Percentiles rank a stretch among this genome's conserved stretches.
phyloP scores from a whole-genome alignment of 2,329 filamentous ascomycete species.

The Fusarium xylarioides region DNA sequence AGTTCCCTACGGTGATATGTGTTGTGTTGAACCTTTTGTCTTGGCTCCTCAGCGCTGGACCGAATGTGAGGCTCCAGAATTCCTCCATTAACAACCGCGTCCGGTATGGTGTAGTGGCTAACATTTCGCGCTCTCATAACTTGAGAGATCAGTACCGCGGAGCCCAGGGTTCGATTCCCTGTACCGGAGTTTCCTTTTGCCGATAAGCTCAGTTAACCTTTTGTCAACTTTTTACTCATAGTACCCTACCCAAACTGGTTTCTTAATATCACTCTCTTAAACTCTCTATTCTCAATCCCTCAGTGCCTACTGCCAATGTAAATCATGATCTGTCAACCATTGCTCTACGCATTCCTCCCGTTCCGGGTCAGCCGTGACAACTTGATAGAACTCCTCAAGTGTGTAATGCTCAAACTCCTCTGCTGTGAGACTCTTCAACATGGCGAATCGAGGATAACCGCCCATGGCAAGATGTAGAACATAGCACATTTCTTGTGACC shows the following conservation, averaged over 20 bases:
- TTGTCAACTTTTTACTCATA: too few relatives aligned
- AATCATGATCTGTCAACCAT: background rate
- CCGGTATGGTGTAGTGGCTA: constrained; percentile 49
- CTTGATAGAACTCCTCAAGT: background rate
- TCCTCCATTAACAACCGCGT: too few relatives aligned
- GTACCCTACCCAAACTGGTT: too few relatives aligned
- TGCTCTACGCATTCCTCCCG: rapidly evolving
- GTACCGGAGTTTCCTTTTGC: constrained; percentile 33
- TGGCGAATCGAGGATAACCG: background rate
- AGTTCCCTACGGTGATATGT: too few relatives aligned
- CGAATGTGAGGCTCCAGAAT: too few relatives aligned
- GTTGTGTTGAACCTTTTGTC: too few relatives aligned
- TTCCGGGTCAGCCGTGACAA: background rate
- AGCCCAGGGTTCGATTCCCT: constrained; percentile 44
- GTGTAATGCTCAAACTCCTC: background rate
- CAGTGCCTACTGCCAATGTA: background rate
- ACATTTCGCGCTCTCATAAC: constrained; percentile 47
- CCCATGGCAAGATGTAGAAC: rapidly evolving
- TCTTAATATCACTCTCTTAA: background rate
- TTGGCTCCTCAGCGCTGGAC: too few relatives aligned
- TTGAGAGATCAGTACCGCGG: constrained; percentile 39
- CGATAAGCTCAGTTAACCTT: too few relatives aligned
- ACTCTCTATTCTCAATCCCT: background rate
- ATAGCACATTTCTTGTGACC: rapidly evolving
- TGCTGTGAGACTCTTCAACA: background rate